Evolutionary conservation across 805 yeast species (phyloP).

Genomic region (Saccharomycopsis olivae): DNA sequence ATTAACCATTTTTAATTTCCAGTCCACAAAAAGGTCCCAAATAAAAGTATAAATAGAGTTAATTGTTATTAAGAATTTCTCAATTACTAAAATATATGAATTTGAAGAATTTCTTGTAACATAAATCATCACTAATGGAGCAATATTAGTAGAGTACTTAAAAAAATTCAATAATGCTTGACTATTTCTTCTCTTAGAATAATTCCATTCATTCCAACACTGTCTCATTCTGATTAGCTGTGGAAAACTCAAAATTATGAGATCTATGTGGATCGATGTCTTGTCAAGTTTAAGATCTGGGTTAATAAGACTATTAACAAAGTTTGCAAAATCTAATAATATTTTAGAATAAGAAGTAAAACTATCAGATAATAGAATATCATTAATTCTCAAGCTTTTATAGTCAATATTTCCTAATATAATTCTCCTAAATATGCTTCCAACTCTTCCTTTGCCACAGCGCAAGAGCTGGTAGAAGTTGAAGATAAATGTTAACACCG

Average conservation of each 20-base stretch:
- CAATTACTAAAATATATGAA: constrained; percentile 16
- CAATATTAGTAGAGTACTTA: constrained; percentile 58
- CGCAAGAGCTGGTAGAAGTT: constrained; percentile 6
- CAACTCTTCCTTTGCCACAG: constrained; percentile 28
- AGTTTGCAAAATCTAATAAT: constrained; percentile 55
- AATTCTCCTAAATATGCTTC: constrained; percentile 42
- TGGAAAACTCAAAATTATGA: constrained; percentile 40
- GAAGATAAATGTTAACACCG: constrained; percentile 5
- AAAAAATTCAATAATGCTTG: constrained; percentile 59
- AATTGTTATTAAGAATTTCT: constrained; percentile 35
- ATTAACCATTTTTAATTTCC: constrained; percentile 37
- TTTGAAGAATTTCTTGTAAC: constrained; percentile 20
- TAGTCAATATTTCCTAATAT: constrained; percentile 48
- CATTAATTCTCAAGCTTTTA: constrained; percentile 52
- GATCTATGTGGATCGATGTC: constrained; percentile 22
- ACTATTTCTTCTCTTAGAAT: constrained; percentile 33
- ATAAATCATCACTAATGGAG: constrained; percentile 39
- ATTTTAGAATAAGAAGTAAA: constrained; percentile 74
- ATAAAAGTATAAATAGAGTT: constrained; percentile 70
- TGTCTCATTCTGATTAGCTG: constrained; percentile 70
- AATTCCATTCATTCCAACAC: constrained; percentile 59
- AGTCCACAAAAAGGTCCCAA: constrained; percentile 89
- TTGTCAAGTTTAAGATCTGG: not conserved
- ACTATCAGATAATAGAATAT: constrained; percentile 75
- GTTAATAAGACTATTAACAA: constrained; percentile 24